These are phyloP conservation scores for Neurospora terricola DNA, from an alignment of 495 filamentous ascomycete species.

Conservation along the genomic window DNA sequence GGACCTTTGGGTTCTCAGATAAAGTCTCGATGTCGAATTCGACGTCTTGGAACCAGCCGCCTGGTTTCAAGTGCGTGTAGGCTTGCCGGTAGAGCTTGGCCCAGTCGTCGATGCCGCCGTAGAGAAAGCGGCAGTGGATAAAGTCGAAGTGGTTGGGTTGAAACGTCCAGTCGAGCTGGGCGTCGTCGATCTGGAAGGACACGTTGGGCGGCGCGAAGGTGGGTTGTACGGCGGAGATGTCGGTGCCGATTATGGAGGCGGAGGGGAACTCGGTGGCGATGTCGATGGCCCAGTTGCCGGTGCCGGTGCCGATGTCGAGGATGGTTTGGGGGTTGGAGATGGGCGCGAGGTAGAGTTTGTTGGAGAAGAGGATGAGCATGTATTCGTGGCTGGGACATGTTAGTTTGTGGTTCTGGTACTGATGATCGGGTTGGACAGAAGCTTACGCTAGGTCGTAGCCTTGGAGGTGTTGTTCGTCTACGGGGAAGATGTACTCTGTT, in stretches of 20 bases:
- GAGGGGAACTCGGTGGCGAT: neutral
- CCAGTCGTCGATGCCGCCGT: neutral
- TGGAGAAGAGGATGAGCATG: neutral
- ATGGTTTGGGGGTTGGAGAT: neutral
- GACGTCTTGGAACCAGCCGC: slow-evolving; percentile 2
- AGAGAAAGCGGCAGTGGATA: neutral
- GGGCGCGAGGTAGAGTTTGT: neutral
- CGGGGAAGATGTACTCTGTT: neutral
- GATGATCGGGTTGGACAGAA: too few relatives aligned
- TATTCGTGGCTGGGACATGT: neutral
- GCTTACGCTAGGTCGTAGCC: neutral
- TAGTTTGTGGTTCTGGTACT: neutral
- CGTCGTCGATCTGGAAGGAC: neutral
- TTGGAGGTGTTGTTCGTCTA: neutral
- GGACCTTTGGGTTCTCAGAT: neutral
- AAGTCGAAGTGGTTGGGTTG: neutral
- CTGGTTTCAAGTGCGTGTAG: neutral
- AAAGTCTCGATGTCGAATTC: slow-evolving; percentile 5
- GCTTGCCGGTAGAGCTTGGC: neutral
- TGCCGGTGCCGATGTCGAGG: neutral
- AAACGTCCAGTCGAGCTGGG: neutral
- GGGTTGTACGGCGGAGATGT: neutral
- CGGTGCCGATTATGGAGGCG: neutral
- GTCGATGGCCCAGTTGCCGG: neutral
- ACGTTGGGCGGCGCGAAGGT: neutral